These are phyloP conservation scores for Trichoderma polysporum DNA, from an alignment of 2,329 filamentous ascomycete genomes.

Conservation along the genomic window DNA sequence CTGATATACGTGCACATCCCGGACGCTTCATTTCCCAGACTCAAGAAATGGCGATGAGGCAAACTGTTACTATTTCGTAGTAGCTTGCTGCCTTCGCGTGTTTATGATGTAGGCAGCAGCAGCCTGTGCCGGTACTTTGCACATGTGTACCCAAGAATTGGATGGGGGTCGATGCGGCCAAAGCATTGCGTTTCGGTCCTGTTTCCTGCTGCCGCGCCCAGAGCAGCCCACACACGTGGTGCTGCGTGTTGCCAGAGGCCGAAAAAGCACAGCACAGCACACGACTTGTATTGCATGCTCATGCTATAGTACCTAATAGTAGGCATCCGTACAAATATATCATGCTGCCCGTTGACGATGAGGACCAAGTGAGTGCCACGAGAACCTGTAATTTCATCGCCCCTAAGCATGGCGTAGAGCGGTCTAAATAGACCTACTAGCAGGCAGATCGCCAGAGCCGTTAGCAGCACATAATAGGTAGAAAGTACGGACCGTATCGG, in stretches of 20 bases:
- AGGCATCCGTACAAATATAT: background rate
- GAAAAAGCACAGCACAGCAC: background rate
- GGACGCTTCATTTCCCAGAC: background rate
- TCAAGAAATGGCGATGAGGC: background rate
- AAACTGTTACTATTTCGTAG: background rate
- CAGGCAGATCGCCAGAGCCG: background rate
- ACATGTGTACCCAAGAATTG: background rate
- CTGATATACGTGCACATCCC: background rate
- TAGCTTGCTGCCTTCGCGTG: background rate
- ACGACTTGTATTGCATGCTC: background rate
- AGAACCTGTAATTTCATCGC: background rate
- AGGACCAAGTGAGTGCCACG: background rate
- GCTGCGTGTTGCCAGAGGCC: background rate
- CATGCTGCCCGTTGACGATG: background rate
- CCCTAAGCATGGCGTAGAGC: background rate
- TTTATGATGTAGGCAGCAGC: background rate
- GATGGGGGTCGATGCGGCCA: constrained; percentile 1
- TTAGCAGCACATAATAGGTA: background rate
- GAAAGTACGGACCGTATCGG: background rate
- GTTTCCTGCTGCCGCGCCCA: constrained; percentile 4
- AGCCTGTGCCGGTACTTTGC: background rate
- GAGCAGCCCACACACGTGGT: constrained; percentile 1
- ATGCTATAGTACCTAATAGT: background rate
- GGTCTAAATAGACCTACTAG: background rate
- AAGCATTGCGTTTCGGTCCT: background rate